Evolutionary conservation across 2,329 filamentous ascomycete species (phyloP), one percentile per base, ranked within the genome.

Genomic region (Claviceps quebecensis): DNA sequence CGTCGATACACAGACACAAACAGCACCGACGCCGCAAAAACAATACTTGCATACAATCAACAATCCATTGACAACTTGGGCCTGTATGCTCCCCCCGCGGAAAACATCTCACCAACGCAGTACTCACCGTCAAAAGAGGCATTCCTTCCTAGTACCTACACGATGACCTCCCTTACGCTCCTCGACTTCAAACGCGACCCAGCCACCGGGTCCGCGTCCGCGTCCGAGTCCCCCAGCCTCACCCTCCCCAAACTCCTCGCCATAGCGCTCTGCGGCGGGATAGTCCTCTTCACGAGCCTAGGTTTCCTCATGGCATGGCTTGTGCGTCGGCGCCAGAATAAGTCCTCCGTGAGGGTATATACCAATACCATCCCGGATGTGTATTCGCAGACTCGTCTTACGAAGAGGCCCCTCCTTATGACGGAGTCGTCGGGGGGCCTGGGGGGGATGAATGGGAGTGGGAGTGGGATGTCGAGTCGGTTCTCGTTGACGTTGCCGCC

Each of bases 221-320:
- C 5, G 5, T 26, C 5, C 23, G 23, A 34, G 29, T 11, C 9
- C 9, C 29, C 29, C 4, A 34, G 29, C 29, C 55, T 69, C 38
- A 61, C 63, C 8, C 52, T 71, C 13, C 65, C 65, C n/a, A 67
- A 65, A 61, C 55, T 72, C 16, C 63, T 77, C 37, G 67, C 67
- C 50, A 72, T 78, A 50, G 69, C 70, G 13, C 56, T 80, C 26
- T 69, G 69, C 36, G 73, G 73, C n/a, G 70, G 71, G 16, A 57
- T 72, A 2, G 50, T 75, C 6, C 53, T 77, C 14, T 73, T 74
- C 58, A 61, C 67, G 2, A 61, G 57, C 7, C 52, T 76, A 6
- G 72, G 70, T 0, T 61, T 72, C 26, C 52, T 75, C 23, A 67
- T 74, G 45, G 58, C 72, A 5, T 70, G 69, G 62, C 55, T 59